Evolutionary conservation across 805 yeast genomes (phyloP), one percentile per base, ranked within the genome.

Genomic region (Saccharomycopsis microspora): DNA sequence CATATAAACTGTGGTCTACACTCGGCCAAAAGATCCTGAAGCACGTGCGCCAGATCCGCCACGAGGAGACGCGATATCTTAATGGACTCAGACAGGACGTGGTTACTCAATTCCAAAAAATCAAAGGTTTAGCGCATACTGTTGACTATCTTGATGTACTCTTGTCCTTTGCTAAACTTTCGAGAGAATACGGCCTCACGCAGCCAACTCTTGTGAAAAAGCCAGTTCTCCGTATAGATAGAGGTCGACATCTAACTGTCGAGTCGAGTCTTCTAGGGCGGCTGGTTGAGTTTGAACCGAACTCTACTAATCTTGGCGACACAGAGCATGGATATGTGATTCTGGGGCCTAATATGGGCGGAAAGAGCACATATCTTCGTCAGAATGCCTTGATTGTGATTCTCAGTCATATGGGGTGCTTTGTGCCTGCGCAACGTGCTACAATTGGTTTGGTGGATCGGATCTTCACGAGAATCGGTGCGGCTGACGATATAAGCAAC

Each of bases 291-390:
- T 66, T 65, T 50, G 58, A 59, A 4, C 51, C 56, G 7, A 65
- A 65, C 51, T 64, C 62, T 45, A 63, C 67, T 50, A n/a, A 39
- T 4, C 36, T 64, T 33, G 39, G 50, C 3, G 6, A n/a, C 0
- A 52, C 62, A 0, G 55, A 59, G 4, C 54, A 63, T 4, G 58
- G 74, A 2, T 73, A 85, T 68, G 69, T 86, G 11, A 76, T 86
- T n/a, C 82, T 95, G 0, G 96, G 96, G 0, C 95, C 96, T 0
- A 86, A 86, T 58, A 83, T 83, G 90, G 90, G 90, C 5, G 93
- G 93, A 5, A 84, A 84, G 58, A 81, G 88, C 4, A 81, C 88
- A 1, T 82, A 78, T 57, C 71, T 84, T 40, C 71, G 86, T 51
- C 89, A 83, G 48, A 78, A 82, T 55, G 93, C 89, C 0, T 59